Evolutionary conservation across 371 early-diverging fungal genomes (phyloP), one percentile per base, ranked within the genome.

Genomic region (Blastocladiella emersonii): DNA sequence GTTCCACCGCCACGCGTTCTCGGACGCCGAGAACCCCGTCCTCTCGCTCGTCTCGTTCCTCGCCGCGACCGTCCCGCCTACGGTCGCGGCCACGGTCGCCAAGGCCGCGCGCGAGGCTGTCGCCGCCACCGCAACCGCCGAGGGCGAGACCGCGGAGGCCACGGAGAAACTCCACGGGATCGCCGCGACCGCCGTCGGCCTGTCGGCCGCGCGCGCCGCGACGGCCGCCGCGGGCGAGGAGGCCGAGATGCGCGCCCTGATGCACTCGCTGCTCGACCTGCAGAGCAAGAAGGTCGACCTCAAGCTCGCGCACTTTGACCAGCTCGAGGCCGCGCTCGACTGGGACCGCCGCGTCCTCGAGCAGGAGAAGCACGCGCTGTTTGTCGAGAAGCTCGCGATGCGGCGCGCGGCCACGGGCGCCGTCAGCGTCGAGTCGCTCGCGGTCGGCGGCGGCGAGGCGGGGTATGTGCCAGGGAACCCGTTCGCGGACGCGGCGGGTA

Each of bases 1-100:
- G 65, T 88, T 80, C 71, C 78, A 88, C 48, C 77, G 85, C 44
- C 75, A 82, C 27, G 91, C 93, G 1, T 85, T 95, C 71, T 85
- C 83, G 48, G 86, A 87, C 51, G 90, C 91, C 0, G 93, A 95
- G 60, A 98, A 99, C 69, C 99, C 98, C 0, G 89, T 96, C 53
- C 87, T 97, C 89, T 86, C 91, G 15, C 85, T 98, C 0, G 86
- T 97, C 12, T 91, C 98, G 1, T 97, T 96, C 67, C 74, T 99
- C 66, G 92, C 94, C 2, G 83, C 89, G 17, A 83, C 89, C 13
- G 95, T 99, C 6, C 85, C 88, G 73, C 95, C 98, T 0, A 79
- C 86, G 30, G 89, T 98, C 2, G 98, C 95, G 0, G 76, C 85
- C 1, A 90, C 90, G 4, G 93, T 93, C 7, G 95, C 95, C 6